Evolutionary conservation across 2,329 filamentous ascomycete species (phyloP).

Genomic region (Phaeosphaeria sp.): DNA sequence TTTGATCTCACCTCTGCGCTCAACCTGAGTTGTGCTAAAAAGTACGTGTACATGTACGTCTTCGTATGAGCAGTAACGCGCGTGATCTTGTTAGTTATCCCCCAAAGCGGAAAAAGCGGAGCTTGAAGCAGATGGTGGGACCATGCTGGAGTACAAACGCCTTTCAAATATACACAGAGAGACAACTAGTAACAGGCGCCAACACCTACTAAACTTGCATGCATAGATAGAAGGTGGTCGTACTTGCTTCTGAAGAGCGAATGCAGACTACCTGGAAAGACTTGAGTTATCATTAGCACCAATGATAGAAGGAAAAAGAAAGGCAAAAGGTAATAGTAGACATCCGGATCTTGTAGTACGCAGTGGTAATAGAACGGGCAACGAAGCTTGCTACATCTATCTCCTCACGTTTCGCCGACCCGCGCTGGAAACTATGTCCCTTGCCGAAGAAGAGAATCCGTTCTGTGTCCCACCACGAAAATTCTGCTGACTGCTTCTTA

Average conservation of each 20-base stretch:
- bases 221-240: background rate
- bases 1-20: background rate
- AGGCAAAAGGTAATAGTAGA: background rate
- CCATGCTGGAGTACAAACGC: background rate
- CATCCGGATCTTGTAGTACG: background rate
- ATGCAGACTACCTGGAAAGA: background rate
- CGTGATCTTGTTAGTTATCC: background rate
- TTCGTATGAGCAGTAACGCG: background rate
- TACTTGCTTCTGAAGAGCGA: background rate
- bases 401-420: conserved; percentile 28
- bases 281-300: background rate
- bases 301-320: background rate
- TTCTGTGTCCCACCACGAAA: conserved; percentile 2
- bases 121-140: background rate
- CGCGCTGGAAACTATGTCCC: conserved; percentile 12
- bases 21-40: background rate
- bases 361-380: background rate
- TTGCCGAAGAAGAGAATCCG: conserved; percentile 5
- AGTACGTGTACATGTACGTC: background rate
- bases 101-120: background rate
- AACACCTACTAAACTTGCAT: background rate
- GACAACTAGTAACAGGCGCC: background rate
- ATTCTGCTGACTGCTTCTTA: conserved; percentile 29
- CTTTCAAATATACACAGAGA: background rate
- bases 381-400: conserved; percentile 3